Evolutionary conservation across 1,139 yeast genomes (phyloP).

Genomic region (Scheffersomyces segobiensis): DNA sequence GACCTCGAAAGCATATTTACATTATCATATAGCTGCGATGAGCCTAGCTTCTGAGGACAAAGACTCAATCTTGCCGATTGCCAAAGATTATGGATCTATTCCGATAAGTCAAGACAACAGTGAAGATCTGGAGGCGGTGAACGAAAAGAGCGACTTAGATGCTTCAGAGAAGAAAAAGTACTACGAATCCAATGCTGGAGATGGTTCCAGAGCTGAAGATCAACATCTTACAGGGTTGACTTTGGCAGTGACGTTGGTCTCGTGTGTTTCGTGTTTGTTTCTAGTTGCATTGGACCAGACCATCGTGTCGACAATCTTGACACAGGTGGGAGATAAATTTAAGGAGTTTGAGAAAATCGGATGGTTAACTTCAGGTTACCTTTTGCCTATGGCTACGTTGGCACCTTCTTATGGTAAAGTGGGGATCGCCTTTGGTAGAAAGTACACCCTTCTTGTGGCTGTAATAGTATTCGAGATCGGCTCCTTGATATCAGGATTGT

Average conservation of each 20-base stretch:
- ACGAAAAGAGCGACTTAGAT: background rate
- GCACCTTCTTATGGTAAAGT: slow-evolving; percentile 16
- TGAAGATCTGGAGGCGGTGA: background rate
- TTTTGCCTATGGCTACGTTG: slow-evolving; percentile 15
- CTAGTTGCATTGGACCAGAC: slow-evolving; percentile 17
- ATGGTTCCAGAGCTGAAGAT: slow-evolving; percentile 14
- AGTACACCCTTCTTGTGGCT: slow-evolving; percentile 12
- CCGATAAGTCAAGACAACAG: background rate
- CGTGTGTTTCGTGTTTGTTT: slow-evolving; percentile 12
- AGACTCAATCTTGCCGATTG: background rate
- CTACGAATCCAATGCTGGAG: slow-evolving; percentile 17
- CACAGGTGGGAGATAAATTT: slow-evolving; percentile 12
- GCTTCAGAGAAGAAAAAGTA: slow-evolving; percentile 1
- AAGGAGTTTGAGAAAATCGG: slow-evolving; percentile 12
- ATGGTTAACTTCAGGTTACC: slow-evolving; percentile 16
- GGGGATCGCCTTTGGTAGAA: slow-evolving; percentile 17
- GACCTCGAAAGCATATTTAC: background rate
- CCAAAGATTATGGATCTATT: background rate
- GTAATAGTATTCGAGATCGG: slow-evolving; percentile 15
- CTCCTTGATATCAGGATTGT: slow-evolving; percentile 12
- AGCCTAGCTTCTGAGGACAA: background rate
- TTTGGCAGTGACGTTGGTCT: slow-evolving; percentile 7
- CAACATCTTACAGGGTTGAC: slow-evolving; percentile 12
- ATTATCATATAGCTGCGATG: background rate
- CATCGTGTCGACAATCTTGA: slow-evolving; percentile 15